Percentiles rank a stretch among this genome's conserved stretches.
phyloP scores from a whole-genome alignment of 1,284 basidiomycete species.

The Pyrrhoderma lamaoense region DNA sequence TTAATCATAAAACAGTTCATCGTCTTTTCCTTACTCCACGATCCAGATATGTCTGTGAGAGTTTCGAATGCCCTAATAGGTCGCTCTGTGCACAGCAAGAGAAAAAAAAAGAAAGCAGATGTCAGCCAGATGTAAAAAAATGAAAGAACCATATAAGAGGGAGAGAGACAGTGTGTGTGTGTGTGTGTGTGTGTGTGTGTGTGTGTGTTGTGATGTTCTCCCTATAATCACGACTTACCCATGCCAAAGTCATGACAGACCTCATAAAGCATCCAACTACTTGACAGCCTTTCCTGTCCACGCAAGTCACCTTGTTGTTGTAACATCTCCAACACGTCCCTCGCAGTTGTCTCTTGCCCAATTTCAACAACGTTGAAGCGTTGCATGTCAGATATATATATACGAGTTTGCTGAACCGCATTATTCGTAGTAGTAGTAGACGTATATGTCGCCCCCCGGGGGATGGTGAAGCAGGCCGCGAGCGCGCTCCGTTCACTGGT shows the following conservation, averaged over 20 bases:
- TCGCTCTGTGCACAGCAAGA: slow-evolving; percentile 49
- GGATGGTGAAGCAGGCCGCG: slow-evolving; percentile 16
- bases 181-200: slow-evolving; percentile 3
- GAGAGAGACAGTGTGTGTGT: too few species aligned
- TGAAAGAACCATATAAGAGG: slow-evolving; percentile 8
- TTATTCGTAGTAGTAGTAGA: not conserved
- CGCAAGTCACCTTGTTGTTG: slow-evolving; percentile 54
- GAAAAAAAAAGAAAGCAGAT: not conserved
- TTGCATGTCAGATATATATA: slow-evolving; percentile 71
- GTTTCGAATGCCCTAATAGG: slow-evolving; percentile 80
- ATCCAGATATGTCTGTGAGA: slow-evolving; percentile 62
- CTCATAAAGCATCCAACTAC: slow-evolving; percentile 76
- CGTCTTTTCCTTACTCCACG: slow-evolving; percentile 77
- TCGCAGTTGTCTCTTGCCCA: slow-evolving; percentile 49
- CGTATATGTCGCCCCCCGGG: too few species aligned
- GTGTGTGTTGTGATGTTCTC: not conserved
- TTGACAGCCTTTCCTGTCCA: slow-evolving; percentile 41
- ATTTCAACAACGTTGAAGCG: slow-evolving; percentile 66
- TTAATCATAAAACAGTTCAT: slow-evolving; percentile 74
- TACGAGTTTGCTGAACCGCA: slow-evolving; percentile 45
- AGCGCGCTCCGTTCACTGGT: not conserved
- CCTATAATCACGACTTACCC: slow-evolving; percentile 41
- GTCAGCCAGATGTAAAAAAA: slow-evolving; percentile 1
- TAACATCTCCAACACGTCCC: slow-evolving; percentile 56
- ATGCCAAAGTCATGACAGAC: slow-evolving; percentile 78